Evolutionary conservation across 2,329 filamentous ascomycete genomes (phyloP).

Genomic region (Epichloe bromicola): DNA sequence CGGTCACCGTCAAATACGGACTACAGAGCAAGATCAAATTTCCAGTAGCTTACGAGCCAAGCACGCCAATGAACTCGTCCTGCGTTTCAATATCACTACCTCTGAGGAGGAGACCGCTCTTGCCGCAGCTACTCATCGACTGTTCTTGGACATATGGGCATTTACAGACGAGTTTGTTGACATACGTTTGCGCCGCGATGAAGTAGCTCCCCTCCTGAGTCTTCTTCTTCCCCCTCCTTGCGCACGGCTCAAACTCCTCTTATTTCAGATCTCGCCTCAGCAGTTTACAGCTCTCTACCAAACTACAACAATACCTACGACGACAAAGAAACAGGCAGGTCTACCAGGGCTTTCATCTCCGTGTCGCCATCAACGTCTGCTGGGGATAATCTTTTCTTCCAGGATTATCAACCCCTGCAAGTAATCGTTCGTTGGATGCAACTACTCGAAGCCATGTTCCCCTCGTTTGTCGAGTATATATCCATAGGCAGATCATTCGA

Average conservation of each 20-base stretch:
- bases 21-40: conserved; percentile 11
- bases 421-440: conserved; percentile 85
- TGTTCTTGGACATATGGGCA: conserved; percentile 87
- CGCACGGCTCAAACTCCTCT: conserved; percentile 59
- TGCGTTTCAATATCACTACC: conserved; percentile 71
- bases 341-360: conserved; percentile 6
- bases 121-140: conserved; percentile 56
- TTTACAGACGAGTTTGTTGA: conserved; percentile 74
- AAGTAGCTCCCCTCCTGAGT: conserved; percentile 64
- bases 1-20: conserved; percentile 27
- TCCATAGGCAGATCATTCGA: conserved; percentile 78
- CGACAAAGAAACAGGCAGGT: background rate
- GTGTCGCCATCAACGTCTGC: conserved; percentile 20
- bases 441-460: conserved; percentile 80
- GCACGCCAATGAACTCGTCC: conserved; percentile 73
- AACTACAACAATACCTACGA: conserved; percentile 7
- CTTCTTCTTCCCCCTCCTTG: conserved; percentile 61
- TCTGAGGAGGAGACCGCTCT: conserved; percentile 56
- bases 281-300: conserved; percentile 47
- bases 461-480: conserved; percentile 59
- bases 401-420: conserved; percentile 77
- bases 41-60: conserved; percentile 24
- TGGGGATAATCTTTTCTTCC: conserved; percentile 73
- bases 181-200: conserved; percentile 62
- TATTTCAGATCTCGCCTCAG: conserved; percentile 67